Evolutionary conservation across 176 grass and related monocot species (phyloP), one percentile per base, ranked within the genome.

Genomic region (Phoenix roebelenii): DNA sequence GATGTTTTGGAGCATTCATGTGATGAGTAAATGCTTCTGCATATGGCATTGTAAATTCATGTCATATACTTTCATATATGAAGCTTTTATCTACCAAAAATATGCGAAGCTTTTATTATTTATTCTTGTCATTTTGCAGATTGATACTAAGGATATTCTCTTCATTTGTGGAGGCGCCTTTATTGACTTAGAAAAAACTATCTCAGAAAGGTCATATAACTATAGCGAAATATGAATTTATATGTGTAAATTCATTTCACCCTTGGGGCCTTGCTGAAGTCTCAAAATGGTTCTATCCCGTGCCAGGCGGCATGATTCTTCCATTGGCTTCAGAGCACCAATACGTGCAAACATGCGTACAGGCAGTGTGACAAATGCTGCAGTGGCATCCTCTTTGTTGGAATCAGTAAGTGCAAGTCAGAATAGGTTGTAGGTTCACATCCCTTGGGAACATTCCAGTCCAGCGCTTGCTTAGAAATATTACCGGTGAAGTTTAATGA

Each of bases 91-190:
- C 10, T 44, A 44, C 10, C 35, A 44, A 44, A 44, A 44, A 44
- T 12, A 12, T 44, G 35, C 12, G 35, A 44, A 44, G 35, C 10
- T 44, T 9, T 12, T 44, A 44, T 44, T 44, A 44, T 3, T 12
- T 14, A 44, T 44, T 44, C 35, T 44, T 44, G 0, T 14, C 35
- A 44, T 51, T 76, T 6, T 72, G 58, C 77, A 89, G 86, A 81
- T 89, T 60, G 86, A 89, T 79, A 89, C 81, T 1, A 89, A 82
- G 71, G 80, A 89, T 48, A 89, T 89, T 79, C 86, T 89, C 55
- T 89, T 89, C 67, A 78, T 89, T 68, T 89, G 86, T 3, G 86
- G 81, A 44, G 86, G 81, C 54, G 81, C 86, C 71, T 89, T 89
- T 81, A 59, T 85, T 52, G 77, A 89, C 54, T 75, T 89, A 66